These are phyloP conservation scores for Claviceps sp. DNA, from an alignment of 2,329 filamentous ascomycete genomes.

Conservation along the genomic window DNA sequence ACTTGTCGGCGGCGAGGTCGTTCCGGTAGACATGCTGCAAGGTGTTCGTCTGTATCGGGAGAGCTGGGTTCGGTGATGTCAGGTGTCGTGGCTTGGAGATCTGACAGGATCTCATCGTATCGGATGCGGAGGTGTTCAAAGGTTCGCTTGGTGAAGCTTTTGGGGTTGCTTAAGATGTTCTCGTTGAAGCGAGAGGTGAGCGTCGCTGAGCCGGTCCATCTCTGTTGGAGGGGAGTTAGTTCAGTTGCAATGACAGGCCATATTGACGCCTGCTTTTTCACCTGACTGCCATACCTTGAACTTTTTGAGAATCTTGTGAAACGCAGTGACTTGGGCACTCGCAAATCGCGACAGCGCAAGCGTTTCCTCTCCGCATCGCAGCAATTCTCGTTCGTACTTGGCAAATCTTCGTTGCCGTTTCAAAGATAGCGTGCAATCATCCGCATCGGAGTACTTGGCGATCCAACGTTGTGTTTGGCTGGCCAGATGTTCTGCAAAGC, in stretches of 20 bases:
- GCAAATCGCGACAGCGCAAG: slow-evolving; percentile 58
- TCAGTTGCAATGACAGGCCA: neutral
- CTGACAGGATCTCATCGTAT: slow-evolving; percentile 35
- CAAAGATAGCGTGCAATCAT: slow-evolving; percentile 20
- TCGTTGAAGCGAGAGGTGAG: slow-evolving; percentile 54
- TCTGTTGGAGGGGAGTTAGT: slow-evolving; percentile 27
- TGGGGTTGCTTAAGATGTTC: slow-evolving; percentile 49
- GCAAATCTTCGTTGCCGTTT: slow-evolving; percentile 38
- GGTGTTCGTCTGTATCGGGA: slow-evolving; percentile 17
- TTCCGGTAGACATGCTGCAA: slow-evolving; percentile 2
- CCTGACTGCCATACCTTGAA: slow-evolving; percentile 40
- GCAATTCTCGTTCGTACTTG: slow-evolving; percentile 38
- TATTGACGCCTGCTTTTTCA: neutral
- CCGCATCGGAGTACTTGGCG: slow-evolving; percentile 26
- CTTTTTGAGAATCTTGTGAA: slow-evolving; percentile 75
- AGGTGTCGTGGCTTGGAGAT: slow-evolving; percentile 32
- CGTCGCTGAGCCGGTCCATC: slow-evolving; percentile 65
- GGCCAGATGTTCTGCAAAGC: slow-evolving; percentile 31
- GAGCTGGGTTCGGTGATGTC: slow-evolving; percentile 26
- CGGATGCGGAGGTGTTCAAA: slow-evolving; percentile 38
- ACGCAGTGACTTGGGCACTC: slow-evolving; percentile 59
- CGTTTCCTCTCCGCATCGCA: slow-evolving; percentile 56
- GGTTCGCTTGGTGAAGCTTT: slow-evolving; percentile 59
- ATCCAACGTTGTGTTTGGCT: slow-evolving; percentile 33
- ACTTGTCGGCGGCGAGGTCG: slow-evolving; percentile 9